Evolutionary conservation across 208 protist genomes (phyloP).

Genomic region (Trichomonas gallinae): DNA sequence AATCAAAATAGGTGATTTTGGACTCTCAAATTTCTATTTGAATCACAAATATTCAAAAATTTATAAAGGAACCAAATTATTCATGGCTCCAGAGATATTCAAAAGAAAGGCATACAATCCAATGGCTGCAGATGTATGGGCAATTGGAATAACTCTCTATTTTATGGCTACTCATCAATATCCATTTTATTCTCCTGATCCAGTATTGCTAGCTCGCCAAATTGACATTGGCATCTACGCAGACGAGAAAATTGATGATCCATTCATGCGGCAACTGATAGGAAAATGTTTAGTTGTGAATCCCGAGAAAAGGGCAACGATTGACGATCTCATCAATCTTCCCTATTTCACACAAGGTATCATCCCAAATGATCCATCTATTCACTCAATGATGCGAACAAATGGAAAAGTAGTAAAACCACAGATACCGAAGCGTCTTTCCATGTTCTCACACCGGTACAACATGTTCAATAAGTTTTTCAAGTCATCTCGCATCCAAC

Average conservation of each 20-base stretch:
- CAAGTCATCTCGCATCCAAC: no score
- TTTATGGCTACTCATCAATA: neutral
- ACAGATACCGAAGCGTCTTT: no score
- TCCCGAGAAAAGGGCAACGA: neutral
- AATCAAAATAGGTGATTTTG: neutral
- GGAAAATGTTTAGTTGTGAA: neutral
- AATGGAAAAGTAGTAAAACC: no score
- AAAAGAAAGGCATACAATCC: neutral
- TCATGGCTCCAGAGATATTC: neutral
- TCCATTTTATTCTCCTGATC: neutral
- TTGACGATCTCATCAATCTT: neutral
- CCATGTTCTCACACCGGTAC: no score
- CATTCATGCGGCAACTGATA: neutral
- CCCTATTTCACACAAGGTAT: neutral
- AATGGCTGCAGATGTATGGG: neutral
- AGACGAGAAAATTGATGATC: neutral
- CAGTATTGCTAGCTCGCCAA: neutral
- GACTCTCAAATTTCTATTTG: neutral
- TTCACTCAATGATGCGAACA: no score
- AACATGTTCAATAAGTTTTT: no score
- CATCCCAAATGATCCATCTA: no score
- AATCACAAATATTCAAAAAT: neutral
- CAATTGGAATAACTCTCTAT: neutral
- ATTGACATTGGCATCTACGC: neutral
- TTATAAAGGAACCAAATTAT: neutral